A percentile compares a stretch with the other conserved stretches of the same genome.
phyloP scores from a whole-genome alignment of 345 rosid species.

The Toxicodendron radicans region DNA sequence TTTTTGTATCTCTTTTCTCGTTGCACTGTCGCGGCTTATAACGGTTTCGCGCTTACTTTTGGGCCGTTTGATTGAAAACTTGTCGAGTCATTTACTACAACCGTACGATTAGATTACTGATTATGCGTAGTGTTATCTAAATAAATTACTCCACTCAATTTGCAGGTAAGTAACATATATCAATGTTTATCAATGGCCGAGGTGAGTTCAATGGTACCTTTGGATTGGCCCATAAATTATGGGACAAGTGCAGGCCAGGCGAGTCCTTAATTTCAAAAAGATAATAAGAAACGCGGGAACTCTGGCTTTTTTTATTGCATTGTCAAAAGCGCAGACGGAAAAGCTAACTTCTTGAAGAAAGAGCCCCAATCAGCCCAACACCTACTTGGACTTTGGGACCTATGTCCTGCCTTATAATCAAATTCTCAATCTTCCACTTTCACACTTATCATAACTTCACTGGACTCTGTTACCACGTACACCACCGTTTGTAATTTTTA shows the following conservation, averaged over 20 bases:
- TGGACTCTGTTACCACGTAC: not conserved
- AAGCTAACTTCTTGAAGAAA: slow-evolving; percentile 10
- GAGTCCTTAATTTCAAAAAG: not conserved
- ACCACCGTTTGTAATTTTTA: not conserved
- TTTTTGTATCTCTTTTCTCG: too few species aligned
- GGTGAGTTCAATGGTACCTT: too few species aligned
- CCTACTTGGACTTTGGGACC: not conserved
- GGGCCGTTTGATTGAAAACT: not conserved
- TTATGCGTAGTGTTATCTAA: too few species aligned
- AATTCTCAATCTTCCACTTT: not conserved
- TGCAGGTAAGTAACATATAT: too few species aligned
- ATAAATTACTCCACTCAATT: too few species aligned
- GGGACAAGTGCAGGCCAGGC: not conserved
- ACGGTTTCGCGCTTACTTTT: not conserved
- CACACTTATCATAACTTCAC: not conserved
- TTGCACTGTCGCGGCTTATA: not conserved
- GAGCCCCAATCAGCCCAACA: slow-evolving; percentile 1
- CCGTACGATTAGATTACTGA: too few species aligned
- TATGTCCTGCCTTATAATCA: not conserved
- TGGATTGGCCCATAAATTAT: not conserved
- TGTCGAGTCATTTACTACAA: not conserved
- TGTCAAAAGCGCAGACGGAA: slow-evolving; percentile 15
- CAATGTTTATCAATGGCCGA: too few species aligned
- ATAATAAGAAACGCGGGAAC: not conserved
- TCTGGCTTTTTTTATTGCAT: not conserved